Conservation (phyloP, 768 basidiomycete species). For the Artomyces pyxidatus region DNA sequence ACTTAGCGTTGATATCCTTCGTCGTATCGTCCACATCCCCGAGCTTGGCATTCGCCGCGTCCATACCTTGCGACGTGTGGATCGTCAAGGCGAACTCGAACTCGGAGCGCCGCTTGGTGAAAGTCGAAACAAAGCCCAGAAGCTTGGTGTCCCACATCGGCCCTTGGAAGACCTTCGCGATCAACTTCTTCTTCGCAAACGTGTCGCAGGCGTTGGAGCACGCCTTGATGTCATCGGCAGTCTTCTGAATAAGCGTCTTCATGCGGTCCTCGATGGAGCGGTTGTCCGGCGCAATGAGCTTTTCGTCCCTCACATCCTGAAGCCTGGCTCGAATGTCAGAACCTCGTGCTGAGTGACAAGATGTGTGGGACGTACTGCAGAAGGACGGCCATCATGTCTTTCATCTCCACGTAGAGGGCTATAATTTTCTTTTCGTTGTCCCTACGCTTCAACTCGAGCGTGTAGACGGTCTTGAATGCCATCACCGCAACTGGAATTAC, state of each 20-base stretch:
- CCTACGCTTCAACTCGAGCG: constrained; percentile 38
- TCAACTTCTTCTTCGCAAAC: constrained; percentile 21
- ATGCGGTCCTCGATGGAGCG: constrained; percentile 26
- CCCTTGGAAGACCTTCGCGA: constrained; percentile 20
- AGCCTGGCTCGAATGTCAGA: constrained; percentile 17
- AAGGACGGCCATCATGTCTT: constrained; percentile 32
- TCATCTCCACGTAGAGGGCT: constrained; percentile 41
- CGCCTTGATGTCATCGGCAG: constrained; percentile 21
- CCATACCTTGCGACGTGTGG: constrained; percentile 20
- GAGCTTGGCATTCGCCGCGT: constrained; percentile 14
- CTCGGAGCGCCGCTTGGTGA: constrained; percentile 17
- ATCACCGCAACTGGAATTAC: constrained; percentile 32
- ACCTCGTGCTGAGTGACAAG: background rate
- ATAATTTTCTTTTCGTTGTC: constrained; percentile 45
- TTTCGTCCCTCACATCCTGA: constrained; percentile 22
- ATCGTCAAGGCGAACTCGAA: constrained; percentile 22
- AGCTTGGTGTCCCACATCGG: constrained; percentile 21
- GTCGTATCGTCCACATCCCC: constrained; percentile 1
- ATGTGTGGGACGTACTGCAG: background rate
- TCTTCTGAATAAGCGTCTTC: constrained; percentile 20
- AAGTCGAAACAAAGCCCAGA: constrained; percentile 16
- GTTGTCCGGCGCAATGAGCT: constrained; percentile 22
- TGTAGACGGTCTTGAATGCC: constrained; percentile 42
- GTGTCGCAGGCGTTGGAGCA: constrained; percentile 25
- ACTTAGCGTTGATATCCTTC: constrained; percentile 12